Conservation (phyloP, 2,329 filamentous ascomycete species). For the Hypoxylon sp. region DNA sequence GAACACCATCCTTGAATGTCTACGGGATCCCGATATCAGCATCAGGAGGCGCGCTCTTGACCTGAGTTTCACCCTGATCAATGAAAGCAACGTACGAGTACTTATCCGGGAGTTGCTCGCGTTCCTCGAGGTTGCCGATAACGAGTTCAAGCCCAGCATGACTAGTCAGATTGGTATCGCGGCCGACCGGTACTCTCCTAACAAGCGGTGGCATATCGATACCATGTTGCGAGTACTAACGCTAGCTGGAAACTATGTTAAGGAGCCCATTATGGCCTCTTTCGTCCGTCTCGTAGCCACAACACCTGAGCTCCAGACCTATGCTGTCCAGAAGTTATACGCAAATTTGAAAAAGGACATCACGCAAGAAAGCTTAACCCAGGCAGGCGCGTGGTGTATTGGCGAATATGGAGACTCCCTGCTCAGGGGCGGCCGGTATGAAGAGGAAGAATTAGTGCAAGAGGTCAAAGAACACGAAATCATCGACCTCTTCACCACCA, state of each 20-base stretch:
- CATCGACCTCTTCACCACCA: slow-evolving; percentile 90
- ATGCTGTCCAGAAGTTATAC: slow-evolving; percentile 96
- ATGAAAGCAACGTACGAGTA: slow-evolving; percentile 94
- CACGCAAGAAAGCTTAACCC: slow-evolving; percentile 93
- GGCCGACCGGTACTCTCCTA: slow-evolving; percentile 94
- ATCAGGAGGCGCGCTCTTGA: slow-evolving; percentile 96
- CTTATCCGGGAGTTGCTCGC: slow-evolving; percentile 93
- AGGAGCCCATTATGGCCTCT: slow-evolving; percentile 96
- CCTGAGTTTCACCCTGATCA: slow-evolving; percentile 97
- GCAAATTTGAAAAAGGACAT: slow-evolving; percentile 93
- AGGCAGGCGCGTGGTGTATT: slow-evolving; percentile 96
- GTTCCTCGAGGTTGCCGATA: slow-evolving; percentile 96
- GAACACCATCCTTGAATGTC: slow-evolving; percentile 96
- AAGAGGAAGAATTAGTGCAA: slow-evolving; percentile 89
- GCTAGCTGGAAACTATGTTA: slow-evolving; percentile 95
- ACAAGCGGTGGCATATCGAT: slow-evolving; percentile 98
- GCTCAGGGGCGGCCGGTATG: slow-evolving; percentile 90
- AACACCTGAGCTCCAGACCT: slow-evolving; percentile 93
- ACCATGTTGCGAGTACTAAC: slow-evolving; percentile 96
- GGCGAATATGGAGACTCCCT: slow-evolving; percentile 95
- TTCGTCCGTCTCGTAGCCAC: slow-evolving; percentile 97
- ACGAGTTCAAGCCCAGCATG: slow-evolving; percentile 99
- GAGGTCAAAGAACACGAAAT: slow-evolving; percentile 89
- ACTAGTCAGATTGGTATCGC: slow-evolving; percentile 98
- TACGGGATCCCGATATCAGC: slow-evolving; percentile 97